A percentile compares a stretch with the other conserved stretches of the same genome.
phyloP scores from a whole-genome alignment of 208 protist genomes.

The Acanthamoeba rhysodes region DNA sequence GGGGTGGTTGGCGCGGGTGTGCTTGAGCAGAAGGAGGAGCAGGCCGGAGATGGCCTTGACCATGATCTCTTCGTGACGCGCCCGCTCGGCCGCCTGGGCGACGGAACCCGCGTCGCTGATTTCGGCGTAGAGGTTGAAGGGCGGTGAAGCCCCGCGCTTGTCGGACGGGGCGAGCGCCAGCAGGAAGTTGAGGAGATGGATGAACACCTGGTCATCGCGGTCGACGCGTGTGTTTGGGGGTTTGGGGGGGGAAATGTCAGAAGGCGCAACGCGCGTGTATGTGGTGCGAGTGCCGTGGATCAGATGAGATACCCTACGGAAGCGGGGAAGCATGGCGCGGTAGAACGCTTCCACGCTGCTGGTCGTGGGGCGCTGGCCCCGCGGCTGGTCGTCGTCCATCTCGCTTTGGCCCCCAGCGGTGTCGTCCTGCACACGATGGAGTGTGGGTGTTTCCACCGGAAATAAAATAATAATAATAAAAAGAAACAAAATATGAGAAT shows the following conservation, averaged over 20 bases:
- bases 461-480: neutral
- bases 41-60: constrained; percentile 68
- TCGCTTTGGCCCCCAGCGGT: neutral
- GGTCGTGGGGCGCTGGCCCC: neutral
- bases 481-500: neutral
- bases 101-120: neutral
- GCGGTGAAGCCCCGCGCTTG: constrained; percentile 13
- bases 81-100: neutral
- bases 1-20: constrained; percentile 62
- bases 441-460: neutral
- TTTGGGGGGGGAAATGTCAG: too few relatives aligned
- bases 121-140: constrained; percentile 60
- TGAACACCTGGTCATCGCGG: neutral
- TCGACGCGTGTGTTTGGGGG: neutral
- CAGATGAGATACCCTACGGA: neutral
- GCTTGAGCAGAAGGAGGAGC: constrained; percentile 69
- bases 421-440: neutral
- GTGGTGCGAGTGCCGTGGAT: neutral
- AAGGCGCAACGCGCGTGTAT: neutral
- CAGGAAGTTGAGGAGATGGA: constrained; percentile 74
- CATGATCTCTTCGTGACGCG: constrained; percentile 71
- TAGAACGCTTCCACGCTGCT: constrained; percentile 68
- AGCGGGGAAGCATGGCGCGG: constrained; percentile 18
- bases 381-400: neutral
- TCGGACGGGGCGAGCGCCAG: constrained; percentile 47